phyloP scores from a whole-genome alignment of 2,329 filamentous ascomycete genomes.

The Cordyceps cateniannulata region DNA sequence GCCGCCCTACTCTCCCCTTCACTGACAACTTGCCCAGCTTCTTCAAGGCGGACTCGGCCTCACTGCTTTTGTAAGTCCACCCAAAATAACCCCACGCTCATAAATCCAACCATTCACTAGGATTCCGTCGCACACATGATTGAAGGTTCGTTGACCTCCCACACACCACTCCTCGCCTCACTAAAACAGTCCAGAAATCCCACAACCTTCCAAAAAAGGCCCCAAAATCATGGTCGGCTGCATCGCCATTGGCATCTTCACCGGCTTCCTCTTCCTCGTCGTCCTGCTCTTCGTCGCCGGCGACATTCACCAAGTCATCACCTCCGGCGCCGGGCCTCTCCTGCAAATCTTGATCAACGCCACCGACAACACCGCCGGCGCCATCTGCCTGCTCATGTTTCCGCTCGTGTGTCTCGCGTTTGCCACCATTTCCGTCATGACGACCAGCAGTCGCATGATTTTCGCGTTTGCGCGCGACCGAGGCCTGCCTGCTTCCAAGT shows the following conservation, averaged over 20 bases:
- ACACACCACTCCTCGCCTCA: not conserved
- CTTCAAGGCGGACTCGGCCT: slow-evolving; percentile 27
- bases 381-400: slow-evolving; percentile 61
- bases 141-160: slow-evolving; percentile 17
- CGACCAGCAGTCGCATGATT: slow-evolving; percentile 58
- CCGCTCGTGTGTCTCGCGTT: slow-evolving; percentile 59
- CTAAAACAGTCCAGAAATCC: slow-evolving; percentile 19
- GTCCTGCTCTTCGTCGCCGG: slow-evolving; percentile 59
- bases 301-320: slow-evolving; percentile 49
- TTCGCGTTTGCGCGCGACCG: slow-evolving; percentile 61
- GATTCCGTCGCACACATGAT: slow-evolving; percentile 31
- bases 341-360: slow-evolving; percentile 58
- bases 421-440: slow-evolving; percentile 58
- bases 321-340: slow-evolving; percentile 49
- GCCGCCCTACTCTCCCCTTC: too few relatives aligned
- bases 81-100: not conserved
- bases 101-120: slow-evolving; percentile 7
- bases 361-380: slow-evolving; percentile 53
- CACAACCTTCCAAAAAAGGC: slow-evolving; percentile 23
- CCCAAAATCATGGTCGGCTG: slow-evolving; percentile 43
- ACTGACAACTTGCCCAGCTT: slow-evolving; percentile 14
- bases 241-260: slow-evolving; percentile 55
- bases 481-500: slow-evolving; percentile 54
- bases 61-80: slow-evolving; percentile 23
- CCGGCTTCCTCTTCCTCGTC: slow-evolving; percentile 56